Base-by-base conservation (phyloP, 148 eudicot genomes). In the Amaranthus palmeri region DNA sequence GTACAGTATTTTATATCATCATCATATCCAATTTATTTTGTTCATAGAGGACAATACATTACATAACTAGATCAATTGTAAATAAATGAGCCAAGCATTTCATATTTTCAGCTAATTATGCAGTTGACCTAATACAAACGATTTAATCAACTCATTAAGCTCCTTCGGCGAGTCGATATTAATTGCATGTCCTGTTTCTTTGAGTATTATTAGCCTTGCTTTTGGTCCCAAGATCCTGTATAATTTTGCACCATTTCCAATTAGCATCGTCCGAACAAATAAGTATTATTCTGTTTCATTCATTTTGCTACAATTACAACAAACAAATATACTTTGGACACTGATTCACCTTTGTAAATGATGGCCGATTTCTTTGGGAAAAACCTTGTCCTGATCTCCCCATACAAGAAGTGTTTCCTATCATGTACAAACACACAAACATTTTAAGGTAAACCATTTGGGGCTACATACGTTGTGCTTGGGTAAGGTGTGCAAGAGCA, bases 321-420 rank as follows among this genome's bases (percentile, higher is more conserved):
- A 7, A 42, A 5, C 10, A 47, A 49, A 7, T 7, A 3, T 6
- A 41, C 4, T 4, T 3, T 15, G 3, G 12, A 41, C 45, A 53
- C 41, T 63, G n/a, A 48, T 14, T 48, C 68, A 87, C 95, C 91
- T 87, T 74, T 81, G 85, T 61, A 89, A 61, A 25, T 85, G 85
- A 68, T 84, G 67, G 48, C 72, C 95, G 61, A 85, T 62, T 17
- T 46, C 46, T 25, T 72, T 69, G 6, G 95, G 95, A 81, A 89
- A 89, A 52, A 89, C 55, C 6, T 63, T 81, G 81, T 90, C 96
- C 18, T 87, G 73, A 14, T 87, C 91, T 15, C 96, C 96, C 96
- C 96, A 90, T 59, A 90, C 71, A 13, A 90, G 81, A 68, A 90
- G 77, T 51, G 84, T 78, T 74, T 90, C 87, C 96, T 90, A 25